Evolutionary conservation across 1,139 yeast species (phyloP), one percentile per base, ranked within the genome.

Genomic region (Blastobotrys proliferans): DNA sequence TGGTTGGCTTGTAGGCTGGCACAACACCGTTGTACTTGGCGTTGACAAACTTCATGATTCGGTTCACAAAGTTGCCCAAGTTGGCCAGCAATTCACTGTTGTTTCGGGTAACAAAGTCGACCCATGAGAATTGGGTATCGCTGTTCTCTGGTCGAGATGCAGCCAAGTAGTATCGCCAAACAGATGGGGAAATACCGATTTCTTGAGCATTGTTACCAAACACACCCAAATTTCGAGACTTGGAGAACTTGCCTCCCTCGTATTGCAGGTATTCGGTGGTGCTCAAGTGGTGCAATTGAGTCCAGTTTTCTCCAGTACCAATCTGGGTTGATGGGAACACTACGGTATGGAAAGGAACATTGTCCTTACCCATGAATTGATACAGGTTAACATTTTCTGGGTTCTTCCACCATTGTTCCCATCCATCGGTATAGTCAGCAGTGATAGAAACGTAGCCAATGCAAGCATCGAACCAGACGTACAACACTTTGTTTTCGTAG

Each of bases 321-420:
- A 92, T 70, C 66, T 82, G 83, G 32, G 95, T 70, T 36, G 94
- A 80, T 49, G 99, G 99, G 86, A 90, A 92, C 46, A 92, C 94
- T 47, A 94, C 98, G 1, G 96, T 84, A 62, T 92, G 99, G 86
- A 92, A 92, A 31, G 97, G 97, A 55, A 90, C 97, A 60, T 92
- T 92, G 66, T 92, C 99, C 68, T 92, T 92, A 69, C 99, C 99
- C 99, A 92, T 92, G 66, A 92, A 92, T 71, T 92, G 98, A 65
- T 85, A 88, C 53, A 94, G 72, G 54, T 84, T 71, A 51, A 92
- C 96, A 43, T 80, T 67, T 45, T 88, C 88, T 17, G 95, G 94
- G 61, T 84, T 74, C 67, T 79, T 83, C 99, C 99, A 92, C 94
- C 95, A 84, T 58, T 76, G 62, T 76, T 87, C 79, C 77, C 90